Evolutionary conservation across 257 asterid genomes (phyloP), one percentile per base, ranked within the genome.

Genomic region (Solanum dulcamara): DNA sequence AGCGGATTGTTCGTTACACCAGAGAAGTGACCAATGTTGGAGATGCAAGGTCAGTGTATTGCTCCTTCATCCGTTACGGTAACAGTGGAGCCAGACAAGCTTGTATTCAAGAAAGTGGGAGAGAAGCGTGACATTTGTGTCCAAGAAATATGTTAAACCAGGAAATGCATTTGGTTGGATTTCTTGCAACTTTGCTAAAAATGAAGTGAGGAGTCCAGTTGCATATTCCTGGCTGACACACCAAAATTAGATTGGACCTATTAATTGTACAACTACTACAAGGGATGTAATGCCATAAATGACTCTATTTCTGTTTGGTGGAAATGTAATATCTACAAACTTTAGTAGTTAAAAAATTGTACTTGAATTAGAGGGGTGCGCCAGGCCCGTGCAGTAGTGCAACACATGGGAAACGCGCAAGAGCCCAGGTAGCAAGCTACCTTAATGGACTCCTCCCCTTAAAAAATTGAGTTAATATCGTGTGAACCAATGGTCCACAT

Each of bases 21-120:
- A 88, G 98, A 0, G 90, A 44, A 81, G 86, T 95, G 85, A 93
- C 96, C 17, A 95, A 95, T 57, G 98, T 95, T 33, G 97, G 96
- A 26, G 88, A 85, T 53, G 89, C 88, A 1, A 92, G 91, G 22
- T 87, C 98, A 1, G 85, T 74, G 46, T 94, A 94, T 80, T 12
- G 91, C 90, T 7, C 98, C 98, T 0, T 59, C 90, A 1, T 18
- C 80, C 0, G 97, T 95, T 71, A 70, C 26, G 28, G 95, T 88
- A 26, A 90, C 80, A 0, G 97, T 95, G 89, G 92, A 92, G 85
- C 98, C 98, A 0, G 0, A 88, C 1, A 91, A 62, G 48, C 92
- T 95, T 4, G 93, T 87, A 44, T 94, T 95, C 84, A 80, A 51
- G 80, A 88, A 87, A 1, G 93, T 79, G 0, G 98, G 97, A 1